These are phyloP conservation scores for Neophaeococcomyces aloes DNA, from an alignment of 2,329 filamentous ascomycete genomes.

Conservation along the genomic window DNA sequence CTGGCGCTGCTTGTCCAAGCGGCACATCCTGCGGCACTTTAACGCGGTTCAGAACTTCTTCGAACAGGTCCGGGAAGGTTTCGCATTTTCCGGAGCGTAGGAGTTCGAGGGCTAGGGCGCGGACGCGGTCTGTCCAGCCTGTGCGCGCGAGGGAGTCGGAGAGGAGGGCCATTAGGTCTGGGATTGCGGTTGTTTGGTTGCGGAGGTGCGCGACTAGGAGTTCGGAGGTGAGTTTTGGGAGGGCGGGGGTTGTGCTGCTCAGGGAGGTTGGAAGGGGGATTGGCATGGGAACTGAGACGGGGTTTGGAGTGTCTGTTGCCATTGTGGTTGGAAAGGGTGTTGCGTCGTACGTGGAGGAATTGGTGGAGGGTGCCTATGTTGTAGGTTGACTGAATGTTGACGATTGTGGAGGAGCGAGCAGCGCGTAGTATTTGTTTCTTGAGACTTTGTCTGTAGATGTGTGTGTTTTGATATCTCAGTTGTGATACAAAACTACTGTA, in stretches of 20 bases:
- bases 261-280: slow-evolving; percentile 7
- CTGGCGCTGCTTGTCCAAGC: slow-evolving; percentile 18
- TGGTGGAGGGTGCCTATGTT: too few species aligned
- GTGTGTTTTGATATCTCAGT: too few species aligned
- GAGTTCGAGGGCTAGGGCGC: slow-evolving; percentile 44
- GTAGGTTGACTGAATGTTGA: too few species aligned
- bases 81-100: slow-evolving; percentile 48
- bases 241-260: slow-evolving; percentile 1
- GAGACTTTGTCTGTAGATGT: too few species aligned
- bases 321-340: too few species aligned
- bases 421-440: too few species aligned
- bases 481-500: too few species aligned
- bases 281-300: too few species aligned
- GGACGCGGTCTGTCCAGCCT: slow-evolving; percentile 50
- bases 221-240: slow-evolving; percentile 1
- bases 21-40: slow-evolving; percentile 24
- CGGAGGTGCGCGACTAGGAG: slow-evolving; percentile 18
- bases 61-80: slow-evolving; percentile 47
- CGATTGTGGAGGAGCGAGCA: too few species aligned
- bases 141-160: slow-evolving; percentile 44
- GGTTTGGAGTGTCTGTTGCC: too few species aligned
- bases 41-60: slow-evolving; percentile 41
- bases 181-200: slow-evolving; percentile 35
- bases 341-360: too few species aligned
- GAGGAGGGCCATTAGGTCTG: slow-evolving; percentile 45